phyloP scores from a whole-genome alignment of 257 asterid species.

The Thymus mandschuricus region DNA sequence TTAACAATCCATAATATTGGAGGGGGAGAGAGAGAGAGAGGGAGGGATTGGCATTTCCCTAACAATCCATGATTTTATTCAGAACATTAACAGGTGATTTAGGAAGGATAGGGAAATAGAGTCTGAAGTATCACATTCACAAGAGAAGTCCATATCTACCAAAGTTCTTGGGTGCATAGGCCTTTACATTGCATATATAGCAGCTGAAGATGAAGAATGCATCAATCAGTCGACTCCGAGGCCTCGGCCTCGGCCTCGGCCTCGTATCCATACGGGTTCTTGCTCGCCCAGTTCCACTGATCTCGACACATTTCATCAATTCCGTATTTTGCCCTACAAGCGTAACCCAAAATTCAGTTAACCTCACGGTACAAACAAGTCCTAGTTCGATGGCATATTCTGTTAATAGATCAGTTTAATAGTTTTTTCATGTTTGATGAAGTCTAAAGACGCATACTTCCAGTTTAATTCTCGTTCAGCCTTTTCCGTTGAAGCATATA shows the following conservation, averaged over 20 bases:
- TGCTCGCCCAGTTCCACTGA: conserved; percentile 92
- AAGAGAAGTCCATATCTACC: no score
- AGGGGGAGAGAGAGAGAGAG: no score
- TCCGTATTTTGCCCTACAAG: conserved; percentile 70
- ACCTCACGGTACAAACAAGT: background rate
- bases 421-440: background rate
- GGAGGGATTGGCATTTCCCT: no score
- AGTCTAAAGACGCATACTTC: conserved; percentile 59
- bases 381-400: background rate
- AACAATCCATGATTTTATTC: no score
- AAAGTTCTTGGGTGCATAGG: background rate
- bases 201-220: background rate
- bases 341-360: background rate
- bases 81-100: no score
- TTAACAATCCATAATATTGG: no score
- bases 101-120: no score
- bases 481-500: conserved; percentile 69
- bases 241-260: conserved; percentile 30
- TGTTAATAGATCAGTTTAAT: background rate
- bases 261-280: conserved; percentile 79
- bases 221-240: conserved; percentile 21
- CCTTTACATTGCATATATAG: background rate
- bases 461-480: conserved; percentile 79
- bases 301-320: conserved; percentile 79
- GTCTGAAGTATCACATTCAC: no score